Evolutionary conservation across 2,329 filamentous ascomycete genomes (phyloP), one percentile per base, ranked within the genome.

Genomic region (Alternaria infectoria): DNA sequence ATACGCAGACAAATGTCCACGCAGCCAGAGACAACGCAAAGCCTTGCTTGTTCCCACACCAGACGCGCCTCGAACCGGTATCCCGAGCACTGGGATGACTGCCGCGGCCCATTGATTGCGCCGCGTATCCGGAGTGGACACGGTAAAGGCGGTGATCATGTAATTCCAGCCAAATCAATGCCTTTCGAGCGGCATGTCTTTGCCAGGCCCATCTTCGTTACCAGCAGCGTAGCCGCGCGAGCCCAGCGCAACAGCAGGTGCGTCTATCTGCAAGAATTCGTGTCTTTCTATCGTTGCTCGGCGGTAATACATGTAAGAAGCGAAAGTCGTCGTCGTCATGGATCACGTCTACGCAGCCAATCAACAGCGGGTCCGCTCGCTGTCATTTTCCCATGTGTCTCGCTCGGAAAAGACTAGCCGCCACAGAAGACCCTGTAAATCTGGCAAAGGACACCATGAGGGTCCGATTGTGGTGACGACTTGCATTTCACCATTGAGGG

Each of bases 301-400:
- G 47, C 40, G 10, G 40, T 30, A 40, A 58, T 36, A 54, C 54
- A 61, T 58, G 59, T 61, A 52, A 60, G 50, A 40, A 54, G 57
- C 56, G 57, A 28, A 36, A 64, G 61, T 71, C 73, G 71, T 76
- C 74, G 73, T 74, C 72, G 75, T 54, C 58, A 66, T 60, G 54
- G 49, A 52, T 56, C 60, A 52, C 40, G 12, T 45, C 36, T 51
- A n/a, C 32, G n/a, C 21, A 50, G 26, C 72, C 69, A 72, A 74
- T 72, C 54, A 63, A 32, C 5, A 10, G 30, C 36, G 36, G 36
- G 36, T 40, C 36, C 36, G 36, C 36, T 40, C 36, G 36, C 36
- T 40, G 36, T 40, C 36, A 40, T 40, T 52, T 43, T 43, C 46
- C 61, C 62, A 66, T 63, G 66, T 68, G 64, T 50, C 26, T 45